phyloP scores from a whole-genome alignment of 2,329 filamentous ascomycete genomes.

The Cryphonectria nitschkei region DNA sequence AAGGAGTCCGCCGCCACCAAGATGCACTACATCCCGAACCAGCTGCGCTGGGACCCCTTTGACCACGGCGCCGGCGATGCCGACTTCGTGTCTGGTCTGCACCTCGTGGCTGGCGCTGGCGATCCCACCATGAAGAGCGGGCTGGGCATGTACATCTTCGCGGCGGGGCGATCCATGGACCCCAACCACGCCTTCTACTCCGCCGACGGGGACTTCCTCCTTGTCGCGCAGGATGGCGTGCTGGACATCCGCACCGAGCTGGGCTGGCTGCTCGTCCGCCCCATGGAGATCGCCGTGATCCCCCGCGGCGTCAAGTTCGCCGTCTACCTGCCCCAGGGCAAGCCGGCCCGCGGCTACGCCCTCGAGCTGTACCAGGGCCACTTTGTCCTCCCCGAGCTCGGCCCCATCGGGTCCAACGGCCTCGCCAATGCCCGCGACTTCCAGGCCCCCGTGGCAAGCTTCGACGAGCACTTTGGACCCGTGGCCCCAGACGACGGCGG shows the following conservation, averaged over 20 bases:
- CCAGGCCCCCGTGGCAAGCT: conserved; percentile 70
- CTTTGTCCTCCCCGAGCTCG: conserved; percentile 72
- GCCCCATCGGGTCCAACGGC: conserved; percentile 73
- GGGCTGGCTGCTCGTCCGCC: conserved; percentile 73
- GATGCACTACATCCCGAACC: conserved; percentile 77
- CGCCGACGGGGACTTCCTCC: conserved; percentile 77
- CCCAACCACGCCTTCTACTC: conserved; percentile 81
- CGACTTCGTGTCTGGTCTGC: conserved; percentile 62
- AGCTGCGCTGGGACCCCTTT: conserved; percentile 79
- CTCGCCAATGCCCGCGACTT: conserved; percentile 80
- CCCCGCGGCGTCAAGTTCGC: conserved; percentile 76
- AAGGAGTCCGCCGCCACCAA: conserved; percentile 39
- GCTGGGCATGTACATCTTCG: conserved; percentile 79
- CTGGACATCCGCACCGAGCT: conserved; percentile 80
- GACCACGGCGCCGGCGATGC: conserved; percentile 61
- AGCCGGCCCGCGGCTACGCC: conserved; percentile 70
- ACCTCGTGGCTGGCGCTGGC: conserved; percentile 77
- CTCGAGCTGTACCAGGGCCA: conserved; percentile 75
- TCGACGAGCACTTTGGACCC: conserved; percentile 59
- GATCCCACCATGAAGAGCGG: conserved; percentile 80
- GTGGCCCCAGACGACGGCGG: conserved; percentile 43
- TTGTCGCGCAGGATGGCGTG: conserved; percentile 74
- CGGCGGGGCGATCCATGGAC: conserved; percentile 77
- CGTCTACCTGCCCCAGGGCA: conserved; percentile 63
- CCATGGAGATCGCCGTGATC: conserved; percentile 77